These are phyloP conservation scores for Blastomyces silverae DNA, from an alignment of 2,329 filamentous ascomycete genomes.

Conservation along the genomic window DNA sequence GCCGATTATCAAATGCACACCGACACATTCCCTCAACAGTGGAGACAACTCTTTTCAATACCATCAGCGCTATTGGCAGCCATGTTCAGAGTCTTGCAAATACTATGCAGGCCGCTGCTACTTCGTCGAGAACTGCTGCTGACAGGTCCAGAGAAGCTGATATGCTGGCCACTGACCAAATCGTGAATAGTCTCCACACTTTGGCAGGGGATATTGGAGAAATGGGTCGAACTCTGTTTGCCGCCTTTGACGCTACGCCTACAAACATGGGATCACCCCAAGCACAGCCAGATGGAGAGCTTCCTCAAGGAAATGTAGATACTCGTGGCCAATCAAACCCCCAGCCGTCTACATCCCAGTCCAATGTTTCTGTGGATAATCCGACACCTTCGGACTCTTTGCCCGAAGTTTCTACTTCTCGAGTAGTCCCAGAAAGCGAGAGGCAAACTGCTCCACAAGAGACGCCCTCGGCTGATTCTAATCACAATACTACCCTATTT, in stretches of 20 bases:
- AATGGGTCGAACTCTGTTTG: constrained; percentile 34
- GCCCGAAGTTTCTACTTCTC: not conserved
- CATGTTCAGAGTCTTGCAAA: constrained; percentile 34
- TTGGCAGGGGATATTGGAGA: constrained; percentile 40
- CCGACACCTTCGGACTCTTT: not conserved
- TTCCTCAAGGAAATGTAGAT: not conserved
- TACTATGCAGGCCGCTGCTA: constrained; percentile 35
- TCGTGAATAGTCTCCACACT: constrained; percentile 35
- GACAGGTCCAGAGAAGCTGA: constrained; percentile 35
- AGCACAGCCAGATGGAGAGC: not conserved
- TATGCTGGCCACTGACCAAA: constrained; percentile 32
- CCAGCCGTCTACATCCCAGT: not conserved
- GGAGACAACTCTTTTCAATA: constrained; percentile 31
- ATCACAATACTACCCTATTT: constrained; percentile 29
- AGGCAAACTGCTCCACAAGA: not conserved
- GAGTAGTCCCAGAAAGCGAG: not conserved
- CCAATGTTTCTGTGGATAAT: not conserved
- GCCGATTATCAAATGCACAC: constrained; percentile 32
- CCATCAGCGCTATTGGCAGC: constrained; percentile 34
- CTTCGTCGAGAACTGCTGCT: constrained; percentile 32
- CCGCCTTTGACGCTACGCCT: constrained; percentile 31
- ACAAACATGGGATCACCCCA: not conserved
- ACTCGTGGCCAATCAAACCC: not conserved
- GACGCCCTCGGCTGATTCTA: not conserved
- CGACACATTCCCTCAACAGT: constrained; percentile 34